Base-by-base conservation (phyloP, 306 rosid species). In the Abrus pulchellus region DNA sequence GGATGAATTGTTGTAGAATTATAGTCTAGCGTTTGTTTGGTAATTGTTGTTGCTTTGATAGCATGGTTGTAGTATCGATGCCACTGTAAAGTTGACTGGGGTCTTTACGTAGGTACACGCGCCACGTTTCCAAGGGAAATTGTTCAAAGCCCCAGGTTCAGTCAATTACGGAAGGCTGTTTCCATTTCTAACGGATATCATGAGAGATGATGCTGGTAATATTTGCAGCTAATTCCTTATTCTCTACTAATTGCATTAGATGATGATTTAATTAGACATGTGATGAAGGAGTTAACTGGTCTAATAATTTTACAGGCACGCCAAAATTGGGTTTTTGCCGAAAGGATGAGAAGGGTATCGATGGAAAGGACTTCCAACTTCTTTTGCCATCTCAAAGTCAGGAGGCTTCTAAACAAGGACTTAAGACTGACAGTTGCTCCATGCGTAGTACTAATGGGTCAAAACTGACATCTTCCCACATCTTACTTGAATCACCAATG, bases 141-240 rank as follows among this genome's bases (percentile, higher is more conserved):
- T 94, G 74, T 94, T 89, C 80, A 93, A 82, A 79, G 84, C 85
- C 14, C 97, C 94, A 0, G 94, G 97, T 45, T 94, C 97, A 13
- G 62, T 91, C 52, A 86, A 88, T 84, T 94, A 93, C 83, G 73
- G 80, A 78, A 88, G 92, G 89, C 2, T 92, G 85, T 91, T 92
- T 74, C 93, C 96, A 4, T 92, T n/a, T 85, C 77, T 93, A 28
- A 80, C 61, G 88, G 82, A 83, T 54, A 64, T 81, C 34, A 11
- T 45, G 3, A 61, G 82, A 71, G 86, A 76, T 55, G 38, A 77
- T 53, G 76, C 88, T 36, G 79, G 94, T 90, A 86, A 81, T 60
- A 33, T 27, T 67, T 80, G 75, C 40, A 45, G 47, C 34, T 3
- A 45, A 2, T 11, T 2, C 44, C 45, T 76, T 41, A 44, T 28